Base-by-base conservation (phyloP, 768 basidiomycete species). In the Pisolithus orientalis region DNA sequence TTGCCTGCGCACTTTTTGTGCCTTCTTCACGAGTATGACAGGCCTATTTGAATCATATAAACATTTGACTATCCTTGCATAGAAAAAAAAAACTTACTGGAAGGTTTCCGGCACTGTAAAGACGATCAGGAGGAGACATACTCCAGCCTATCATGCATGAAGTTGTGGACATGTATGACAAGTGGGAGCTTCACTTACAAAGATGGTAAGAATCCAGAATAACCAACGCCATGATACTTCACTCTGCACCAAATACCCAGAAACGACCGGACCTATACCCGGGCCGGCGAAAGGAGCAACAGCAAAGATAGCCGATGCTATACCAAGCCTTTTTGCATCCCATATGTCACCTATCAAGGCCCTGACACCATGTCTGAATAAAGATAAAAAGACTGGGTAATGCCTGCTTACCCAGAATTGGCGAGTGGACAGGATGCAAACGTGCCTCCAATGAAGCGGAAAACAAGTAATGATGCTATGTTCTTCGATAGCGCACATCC, bases 21-120 rank as follows among this genome's bases (percentile, higher is more conserved):
- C 85, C 49, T 75, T 77, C 49, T 69, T 64, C 2, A 77, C 78
- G 6, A 87, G 71, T 1, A 90, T 56, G 6, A 79, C 59, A 3
- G 86, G 85, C 9, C 80, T 82, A 39, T 25, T 28, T 25, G 4
- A 32, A 17, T 1, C n/a, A 60, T 69, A 54, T 54, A 66, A 64
- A 82, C 84, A 8, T 82, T 83, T 84, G 83, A 6, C 80, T 77
- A 0, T 80, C 66, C 27, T 79, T 75, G 49, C 83, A 70, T 9
- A 79, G 39, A n/a, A 25, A 34, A 21, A 34, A 21, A 9, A 9
- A 3, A 57, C 75, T 52, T 60, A 79, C 78, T 68, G 69, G 60
- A 81, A 89, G 6, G 87, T 87, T 66, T 90, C 87, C 9, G 83
- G 83, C 0, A 84, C 67, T 17, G 82, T 77, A 44, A 87, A 69